These are phyloP conservation scores for Plectosphaerella plurivora DNA, from an alignment of 2,329 filamentous ascomycete genomes.

Conservation along the genomic window DNA sequence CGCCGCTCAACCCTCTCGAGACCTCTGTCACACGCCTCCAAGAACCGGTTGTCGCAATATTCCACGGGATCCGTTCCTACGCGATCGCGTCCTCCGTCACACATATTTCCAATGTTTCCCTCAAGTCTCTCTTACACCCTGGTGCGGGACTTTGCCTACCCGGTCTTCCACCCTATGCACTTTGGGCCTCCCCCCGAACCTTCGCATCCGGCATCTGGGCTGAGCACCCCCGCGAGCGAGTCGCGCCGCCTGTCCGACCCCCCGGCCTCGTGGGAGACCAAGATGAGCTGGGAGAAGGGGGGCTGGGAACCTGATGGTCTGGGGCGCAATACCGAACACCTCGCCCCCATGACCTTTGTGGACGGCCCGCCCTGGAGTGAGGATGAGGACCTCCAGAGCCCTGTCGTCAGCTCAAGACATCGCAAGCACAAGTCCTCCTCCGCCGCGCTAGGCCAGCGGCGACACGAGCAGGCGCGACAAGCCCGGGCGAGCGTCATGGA, in stretches of 20 bases:
- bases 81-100: constrained; percentile 75
- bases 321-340: constrained; percentile 49
- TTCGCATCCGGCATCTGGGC: constrained; percentile 65
- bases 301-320: constrained; percentile 49
- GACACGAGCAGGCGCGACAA: constrained; percentile 42
- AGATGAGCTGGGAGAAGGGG: constrained; percentile 49
- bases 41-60: constrained; percentile 79
- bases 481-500: constrained; percentile 37
- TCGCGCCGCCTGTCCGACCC: constrained; percentile 78
- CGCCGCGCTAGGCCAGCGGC: constrained; percentile 37
- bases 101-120: constrained; percentile 76
- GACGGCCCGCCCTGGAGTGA: constrained; percentile 93
- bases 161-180: constrained; percentile 76
- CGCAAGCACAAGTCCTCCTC: constrained; percentile 76
- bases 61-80: constrained; percentile 65
- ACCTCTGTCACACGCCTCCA: constrained; percentile 73
- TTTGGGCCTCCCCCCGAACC: constrained; percentile 84
- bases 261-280: constrained; percentile 69
- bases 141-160: constrained; percentile 95
- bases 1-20: constrained; percentile 58
- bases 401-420: constrained; percentile 79
- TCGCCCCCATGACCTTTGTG: constrained; percentile 78
- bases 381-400: constrained; percentile 90
- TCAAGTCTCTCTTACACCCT: constrained; percentile 84
- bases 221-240: constrained; percentile 83